Evolutionary conservation across 2,329 filamentous ascomycete species (phyloP).

Genomic region (Fusarium equiseti): DNA sequence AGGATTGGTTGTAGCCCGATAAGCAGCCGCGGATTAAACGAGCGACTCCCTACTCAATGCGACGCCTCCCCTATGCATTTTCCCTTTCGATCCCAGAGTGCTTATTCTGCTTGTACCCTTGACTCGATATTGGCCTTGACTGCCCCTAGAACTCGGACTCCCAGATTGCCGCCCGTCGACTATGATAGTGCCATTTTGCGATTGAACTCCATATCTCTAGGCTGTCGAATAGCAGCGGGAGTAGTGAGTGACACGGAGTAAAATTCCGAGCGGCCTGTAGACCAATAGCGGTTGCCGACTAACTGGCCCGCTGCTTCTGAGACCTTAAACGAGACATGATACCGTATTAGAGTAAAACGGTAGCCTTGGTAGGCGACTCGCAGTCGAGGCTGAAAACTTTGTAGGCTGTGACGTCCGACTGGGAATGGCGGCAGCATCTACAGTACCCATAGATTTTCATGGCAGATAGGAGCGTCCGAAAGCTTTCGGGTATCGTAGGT

Average conservation of each 20-base stretch:
- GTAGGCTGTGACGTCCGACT: not conserved
- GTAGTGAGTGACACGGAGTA: not conserved
- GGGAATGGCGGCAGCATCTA: not conserved
- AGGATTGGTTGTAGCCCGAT: constrained; percentile 18
- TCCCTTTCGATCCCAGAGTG: constrained; percentile 19
- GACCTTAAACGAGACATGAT: not conserved
- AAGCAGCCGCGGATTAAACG: constrained; percentile 9
- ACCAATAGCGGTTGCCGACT: not conserved
- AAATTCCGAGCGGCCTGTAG: not conserved
- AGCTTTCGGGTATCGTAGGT: constrained; percentile 13
- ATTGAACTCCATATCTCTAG: not conserved
- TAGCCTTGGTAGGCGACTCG: not conserved
- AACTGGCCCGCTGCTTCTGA: not conserved
- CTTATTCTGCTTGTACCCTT: constrained; percentile 21
- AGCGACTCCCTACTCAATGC: constrained; percentile 29
- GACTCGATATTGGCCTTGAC: constrained; percentile 4
- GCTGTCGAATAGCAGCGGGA: not conserved
- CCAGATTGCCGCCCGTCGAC: not conserved
- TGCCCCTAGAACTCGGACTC: not conserved
- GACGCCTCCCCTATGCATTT: constrained; percentile 21
- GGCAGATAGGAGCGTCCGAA: constrained; percentile 2
- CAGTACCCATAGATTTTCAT: not conserved
- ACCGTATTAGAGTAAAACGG: not conserved
- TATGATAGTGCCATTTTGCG: not conserved
- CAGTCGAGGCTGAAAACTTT: not conserved